A percentile compares a stretch with the other conserved stretches of the same genome.
Conservation (phyloP, 2,329 filamentous ascomycete species). For the Cladosporium sphaerospermum region DNA sequence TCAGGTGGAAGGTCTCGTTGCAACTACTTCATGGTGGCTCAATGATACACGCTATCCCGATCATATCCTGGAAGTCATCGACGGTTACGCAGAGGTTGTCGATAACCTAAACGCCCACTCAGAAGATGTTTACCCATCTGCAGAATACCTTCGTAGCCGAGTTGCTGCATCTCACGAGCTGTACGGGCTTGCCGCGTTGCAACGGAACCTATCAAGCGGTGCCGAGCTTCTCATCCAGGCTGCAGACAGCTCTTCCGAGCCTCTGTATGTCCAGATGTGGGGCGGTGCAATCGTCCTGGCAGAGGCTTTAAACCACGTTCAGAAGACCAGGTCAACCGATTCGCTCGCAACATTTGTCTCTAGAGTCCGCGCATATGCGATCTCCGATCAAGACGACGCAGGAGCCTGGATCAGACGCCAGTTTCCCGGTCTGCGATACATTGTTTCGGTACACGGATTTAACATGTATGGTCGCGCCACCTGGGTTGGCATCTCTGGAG, state of each 20-base stretch:
- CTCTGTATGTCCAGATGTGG: conserved; percentile 45
- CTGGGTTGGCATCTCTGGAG: conserved; percentile 53
- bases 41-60: conserved; percentile 18
- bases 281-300: conserved; percentile 49
- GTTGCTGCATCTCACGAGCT: conserved; percentile 32
- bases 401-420: conserved; percentile 50
- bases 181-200: conserved; percentile 31
- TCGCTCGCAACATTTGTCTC: conserved; percentile 34
- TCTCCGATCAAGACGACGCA: conserved; percentile 55
- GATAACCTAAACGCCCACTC: conserved; percentile 42
- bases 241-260: conserved; percentile 23
- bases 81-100: conserved; percentile 24
- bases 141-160: conserved; percentile 11
- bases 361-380: conserved; percentile 48
- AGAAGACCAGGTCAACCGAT: conserved; percentile 19
- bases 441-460: conserved; percentile 51
- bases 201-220: conserved; percentile 17
- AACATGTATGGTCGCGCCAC: conserved; percentile 50
- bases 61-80: conserved; percentile 24
- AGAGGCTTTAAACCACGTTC: conserved; percentile 40
- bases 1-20: conserved; percentile 13
- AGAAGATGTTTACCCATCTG: conserved; percentile 20
- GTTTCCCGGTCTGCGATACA: conserved; percentile 52
- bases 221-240: conserved; percentile 16
- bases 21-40: conserved; percentile 18